Evolutionary conservation across 2,329 filamentous ascomycete genomes (phyloP), one percentile per base, ranked within the genome.

Genomic region (Colletotrichum cuscutae): DNA sequence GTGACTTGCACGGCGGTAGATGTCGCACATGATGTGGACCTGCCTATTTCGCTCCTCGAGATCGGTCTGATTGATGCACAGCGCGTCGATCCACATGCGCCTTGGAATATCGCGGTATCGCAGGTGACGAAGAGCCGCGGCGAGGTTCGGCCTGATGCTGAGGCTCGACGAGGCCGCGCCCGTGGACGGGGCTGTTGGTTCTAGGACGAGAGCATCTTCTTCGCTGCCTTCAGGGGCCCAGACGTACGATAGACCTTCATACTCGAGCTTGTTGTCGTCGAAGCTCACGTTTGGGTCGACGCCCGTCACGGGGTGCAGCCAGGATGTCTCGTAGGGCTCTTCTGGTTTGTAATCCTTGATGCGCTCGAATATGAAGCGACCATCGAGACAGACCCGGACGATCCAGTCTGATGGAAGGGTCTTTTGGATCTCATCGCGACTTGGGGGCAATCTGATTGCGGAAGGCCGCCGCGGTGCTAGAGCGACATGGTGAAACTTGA

Each of bases 51-150:
- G 60, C 60, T 63, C 60, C 19, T 32, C 60, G 42, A 52, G 42
- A 46, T 63, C 42, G 42, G 42, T n/a, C 60, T 63, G 60, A 49
- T 76, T 75, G 59, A 76, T 75, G 70, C 74, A 76, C 37, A 76
- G 46, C 35, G 61, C 65, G 32, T 75, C 74, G 22, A 73, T 65
- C 74, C 73, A 76, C 90, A 93, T 1, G 89, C 90, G 2, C 82
- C 78, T 58, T 84, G 86, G 0, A 87, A 88, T 28, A 84, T 87
- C 85, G 5, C 82, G 80, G 26, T 86, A 71, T 69, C 86, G 85
- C 7, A 87, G 79, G 32, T 81, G 79, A 68, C 83, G 81, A 28
- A 83, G 77, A 24, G 81, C 79, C 60, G 69, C 78, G 35, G 77
- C 74, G 24, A 80, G 74, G 42, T 63, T 63, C 24, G 60, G 60